Evolutionary conservation across 805 yeast genomes (phyloP).

Genomic region (Kodamaea kakaduensis): DNA sequence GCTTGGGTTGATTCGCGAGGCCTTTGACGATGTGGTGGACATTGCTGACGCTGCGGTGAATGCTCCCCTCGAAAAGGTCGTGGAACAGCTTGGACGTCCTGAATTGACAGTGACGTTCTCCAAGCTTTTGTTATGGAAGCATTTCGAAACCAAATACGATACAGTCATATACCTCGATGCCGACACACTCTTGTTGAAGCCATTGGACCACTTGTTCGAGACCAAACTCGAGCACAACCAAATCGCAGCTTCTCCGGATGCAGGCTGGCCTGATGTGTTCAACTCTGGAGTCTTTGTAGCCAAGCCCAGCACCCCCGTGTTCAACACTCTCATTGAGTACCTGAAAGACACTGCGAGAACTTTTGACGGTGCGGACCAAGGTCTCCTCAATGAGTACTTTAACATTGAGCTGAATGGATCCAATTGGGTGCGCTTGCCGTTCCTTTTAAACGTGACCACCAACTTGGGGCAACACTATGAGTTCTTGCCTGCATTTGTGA

Average conservation of each 20-base stretch:
- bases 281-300: slow-evolving; percentile 27
- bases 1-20: slow-evolving; percentile 16
- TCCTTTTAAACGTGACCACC: slow-evolving; percentile 31
- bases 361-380: slow-evolving; percentile 39
- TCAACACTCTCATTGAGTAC: slow-evolving; percentile 15
- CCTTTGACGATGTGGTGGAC: slow-evolving; percentile 26
- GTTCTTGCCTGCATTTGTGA: slow-evolving; percentile 30
- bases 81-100: slow-evolving; percentile 20
- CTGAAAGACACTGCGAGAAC: slow-evolving; percentile 14
- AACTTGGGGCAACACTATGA: slow-evolving; percentile 26
- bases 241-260: slow-evolving; percentile 26
- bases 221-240: slow-evolving; percentile 10
- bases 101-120: slow-evolving; percentile 26
- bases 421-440: slow-evolving; percentile 31
- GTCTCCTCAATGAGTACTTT: slow-evolving; percentile 33
- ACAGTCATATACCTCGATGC: slow-evolving; percentile 24
- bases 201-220: slow-evolving; percentile 22
- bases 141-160: slow-evolving; percentile 17
- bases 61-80: slow-evolving; percentile 19
- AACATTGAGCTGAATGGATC: slow-evolving; percentile 20
- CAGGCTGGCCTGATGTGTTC: slow-evolving; percentile 33
- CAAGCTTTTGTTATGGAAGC: slow-evolving; percentile 25
- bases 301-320: slow-evolving; percentile 18
- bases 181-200: slow-evolving; percentile 24
- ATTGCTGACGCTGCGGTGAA: slow-evolving; percentile 16